These are phyloP conservation scores for Picochlorum costavermella DNA, from an alignment of 139 green algal species.

Conservation along the genomic window DNA sequence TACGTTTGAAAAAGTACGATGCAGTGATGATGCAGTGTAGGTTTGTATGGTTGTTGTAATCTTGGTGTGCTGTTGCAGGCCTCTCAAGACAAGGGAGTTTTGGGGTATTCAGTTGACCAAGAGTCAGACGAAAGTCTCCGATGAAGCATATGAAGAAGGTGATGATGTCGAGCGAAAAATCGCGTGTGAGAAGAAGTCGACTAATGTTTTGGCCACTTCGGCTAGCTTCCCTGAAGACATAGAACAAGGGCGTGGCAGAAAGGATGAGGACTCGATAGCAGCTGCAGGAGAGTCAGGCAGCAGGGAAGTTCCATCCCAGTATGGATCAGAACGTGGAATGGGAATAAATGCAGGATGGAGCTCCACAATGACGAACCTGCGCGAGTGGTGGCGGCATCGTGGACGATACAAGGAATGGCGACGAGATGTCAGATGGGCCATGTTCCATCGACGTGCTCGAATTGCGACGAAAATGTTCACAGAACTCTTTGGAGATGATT, in stretches of 20 bases:
- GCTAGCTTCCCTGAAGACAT: no score
- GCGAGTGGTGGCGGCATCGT: slow-evolving; percentile 8
- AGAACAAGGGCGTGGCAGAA: no score
- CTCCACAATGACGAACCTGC: background rate
- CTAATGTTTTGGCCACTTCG: no score
- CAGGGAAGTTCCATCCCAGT: no score
- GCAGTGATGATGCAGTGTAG: background rate
- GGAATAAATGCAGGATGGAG: slow-evolving; percentile 5
- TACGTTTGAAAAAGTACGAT: slow-evolving; percentile 9
- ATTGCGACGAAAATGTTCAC: slow-evolving; percentile 28
- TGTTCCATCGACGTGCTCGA: slow-evolving; percentile 30
- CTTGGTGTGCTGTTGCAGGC: background rate
- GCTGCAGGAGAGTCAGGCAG: no score
- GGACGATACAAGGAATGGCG: slow-evolving; percentile 18
- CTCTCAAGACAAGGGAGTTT: background rate
- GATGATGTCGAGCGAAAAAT: no score
- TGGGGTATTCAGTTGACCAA: background rate
- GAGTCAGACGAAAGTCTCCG: background rate
- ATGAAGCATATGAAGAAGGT: background rate
- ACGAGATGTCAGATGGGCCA: slow-evolving; percentile 30
- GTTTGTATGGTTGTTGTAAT: background rate
- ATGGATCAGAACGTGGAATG: slow-evolving; percentile 5
- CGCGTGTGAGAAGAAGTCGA: no score
- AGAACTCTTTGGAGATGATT: slow-evolving; percentile 32
- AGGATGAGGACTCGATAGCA: no score